Evolutionary conservation across 768 basidiomycete genomes (phyloP), one percentile per base, ranked within the genome.

Genomic region (Psilocybe cyanescens): DNA sequence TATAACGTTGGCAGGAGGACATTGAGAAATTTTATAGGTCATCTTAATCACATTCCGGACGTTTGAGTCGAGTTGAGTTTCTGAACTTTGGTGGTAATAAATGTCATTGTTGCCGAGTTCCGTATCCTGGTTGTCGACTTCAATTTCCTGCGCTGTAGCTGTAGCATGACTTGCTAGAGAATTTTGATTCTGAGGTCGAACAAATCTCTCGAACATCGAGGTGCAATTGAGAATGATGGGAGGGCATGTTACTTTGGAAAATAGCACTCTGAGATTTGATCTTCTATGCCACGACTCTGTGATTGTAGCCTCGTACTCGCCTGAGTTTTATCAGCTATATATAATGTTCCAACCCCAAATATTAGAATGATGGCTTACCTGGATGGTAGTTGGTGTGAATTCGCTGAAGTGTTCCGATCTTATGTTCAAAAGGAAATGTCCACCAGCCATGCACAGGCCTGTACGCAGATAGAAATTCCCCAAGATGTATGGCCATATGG

Each of bases 391-490:
- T 81, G 0, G 64, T 76, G 4, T 64, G 49, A 9, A 78, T 65
- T 1, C 64, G 48, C 46, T 81, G 78, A 0, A 81, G 60, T 35
- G 65, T 69, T 0, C 79, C 74, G 52, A 81, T 80, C 9, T 75
- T 58, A 0, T 68, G 55, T 54, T 81, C 76, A 47, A 75, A 78
- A 0, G 75, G 76, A 60, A 75, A 80, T 1, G 68, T 65, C 75
- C 77, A 79, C 80, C 76, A 81, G 1, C 70, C 70, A 44, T 69
- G 67, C 0, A 74, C 65, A n/a, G 77, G 78, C 0, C 79, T 74
- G 56, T 53, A 61, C 17, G 76, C 46, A 41, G 71, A 75, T 28
- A 74, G 57, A 3, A 60, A 47, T 3, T 61, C 59, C 1, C 37
- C 24, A 8, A 58, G 49, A 30, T 63, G 65, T 14, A 61, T 19